Base-by-base conservation (phyloP, 2,329 filamentous ascomycete species). In the Fulvia fulva region DNA sequence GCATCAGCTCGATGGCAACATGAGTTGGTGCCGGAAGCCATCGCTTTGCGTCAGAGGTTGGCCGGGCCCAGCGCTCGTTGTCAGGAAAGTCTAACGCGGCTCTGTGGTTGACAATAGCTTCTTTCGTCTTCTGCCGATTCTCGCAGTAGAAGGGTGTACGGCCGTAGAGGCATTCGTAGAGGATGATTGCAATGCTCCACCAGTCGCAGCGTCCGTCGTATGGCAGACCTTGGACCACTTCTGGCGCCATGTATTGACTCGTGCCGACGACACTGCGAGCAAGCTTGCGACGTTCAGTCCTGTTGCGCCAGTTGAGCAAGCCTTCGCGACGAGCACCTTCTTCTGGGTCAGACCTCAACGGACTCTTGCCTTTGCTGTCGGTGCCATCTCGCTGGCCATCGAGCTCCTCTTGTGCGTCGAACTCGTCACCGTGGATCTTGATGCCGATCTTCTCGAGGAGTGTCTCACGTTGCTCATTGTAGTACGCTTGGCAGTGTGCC, bases 161-260 rank as follows among this genome's bases (percentile, higher is more conserved):
- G 0, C 93, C 93, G 71, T 94, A 97, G 1, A 97, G 79, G 68
- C 93, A 97, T 81, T 97, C 93, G 69, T 90, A 97, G 57, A 97
- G 76, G 70, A 97, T 97, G 70, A 97, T 86, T 54, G 91, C 93
- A 66, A 97, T 84, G 75, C 92, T 97, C 93, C 90, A 97, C 91
- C 84, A 97, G 75, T 97, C 93, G 75, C 93, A 97, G 69, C 93
- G 83, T 28, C 90, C 93, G 75, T 97, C 94, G 73, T 97, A 97
- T 37, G 82, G 77, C 51, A 91, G 83, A 26, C 92, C 90, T 64
- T 83, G 80, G 58, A 97, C 87, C 19, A 97, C 90, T 77, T 97
- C 94, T 1, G 93, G 93, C 0, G 94, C 93, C 94, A 97, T 97
- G 77, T 97, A 97, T 71, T 97, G 93, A 71, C 91, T 96, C 2